Conservation (phyloP, 192 early-diverging fungal genomes). For the Umbelopsis vinacea region DNA sequence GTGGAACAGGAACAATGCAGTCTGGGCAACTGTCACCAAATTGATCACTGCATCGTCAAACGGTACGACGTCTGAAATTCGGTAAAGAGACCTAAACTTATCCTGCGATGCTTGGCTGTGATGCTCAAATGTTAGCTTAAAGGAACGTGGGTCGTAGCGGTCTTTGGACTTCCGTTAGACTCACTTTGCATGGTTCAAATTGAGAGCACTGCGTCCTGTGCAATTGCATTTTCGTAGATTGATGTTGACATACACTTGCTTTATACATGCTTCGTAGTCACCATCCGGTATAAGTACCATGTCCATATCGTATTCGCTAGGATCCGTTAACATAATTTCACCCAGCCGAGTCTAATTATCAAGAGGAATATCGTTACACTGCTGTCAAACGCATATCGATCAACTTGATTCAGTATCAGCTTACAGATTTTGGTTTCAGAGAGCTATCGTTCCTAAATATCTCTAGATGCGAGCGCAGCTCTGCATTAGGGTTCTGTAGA, state of each 20-base stretch:
- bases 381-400: not conserved
- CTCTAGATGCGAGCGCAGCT: conserved; percentile 29
- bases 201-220: conserved; percentile 56
- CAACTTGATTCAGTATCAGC: not conserved
- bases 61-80: conserved; percentile 45
- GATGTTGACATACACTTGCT: conserved; percentile 53
- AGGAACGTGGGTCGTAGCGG: not conserved
- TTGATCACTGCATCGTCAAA: conserved; percentile 56
- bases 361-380: not conserved
- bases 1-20: conserved; percentile 46
- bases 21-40: conserved; percentile 49
- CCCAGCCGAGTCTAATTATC: conserved; percentile 48
- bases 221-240: conserved; percentile 55
- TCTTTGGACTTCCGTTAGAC: not conserved
- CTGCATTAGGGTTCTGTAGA: conserved; percentile 31
- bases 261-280: conserved; percentile 50
- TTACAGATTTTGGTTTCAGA: conserved; percentile 45
- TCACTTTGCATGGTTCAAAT: conserved; percentile 51
- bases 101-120: conserved; percentile 53
- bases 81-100: conserved; percentile 56
- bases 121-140: not conserved
- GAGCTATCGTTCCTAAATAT: conserved; percentile 32
- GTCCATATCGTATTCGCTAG: conserved; percentile 50
- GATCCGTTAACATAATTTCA: conserved; percentile 52
- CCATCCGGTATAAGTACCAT: conserved; percentile 55